A percentile compares a stretch with the other conserved stretches of the same genome.
Conservation (phyloP, 805 yeast genomes). For the Monosporozyma aquatica region DNA sequence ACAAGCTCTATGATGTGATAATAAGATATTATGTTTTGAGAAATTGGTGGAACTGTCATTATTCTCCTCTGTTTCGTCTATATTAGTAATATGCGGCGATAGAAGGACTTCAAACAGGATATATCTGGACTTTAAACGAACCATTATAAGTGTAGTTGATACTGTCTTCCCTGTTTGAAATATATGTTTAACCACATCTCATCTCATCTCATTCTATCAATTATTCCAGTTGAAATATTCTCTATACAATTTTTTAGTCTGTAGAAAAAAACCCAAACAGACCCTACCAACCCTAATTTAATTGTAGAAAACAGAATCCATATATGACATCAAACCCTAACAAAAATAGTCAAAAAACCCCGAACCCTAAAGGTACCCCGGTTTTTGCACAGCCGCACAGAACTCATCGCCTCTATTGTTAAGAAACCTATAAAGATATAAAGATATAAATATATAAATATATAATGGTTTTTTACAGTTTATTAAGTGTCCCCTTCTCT, state of each 20-base stretch:
- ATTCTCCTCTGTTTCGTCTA: background rate
- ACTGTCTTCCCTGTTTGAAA: no score
- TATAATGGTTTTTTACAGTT: no score
- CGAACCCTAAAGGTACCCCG: no score
- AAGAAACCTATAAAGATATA: background rate
- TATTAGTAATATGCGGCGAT: constrained; percentile 41
- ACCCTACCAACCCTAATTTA: no score
- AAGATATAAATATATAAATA: no score
- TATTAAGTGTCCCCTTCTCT: no score
- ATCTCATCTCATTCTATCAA: background rate
- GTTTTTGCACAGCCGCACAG: background rate
- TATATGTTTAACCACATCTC: no score
- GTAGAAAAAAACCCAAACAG: no score
- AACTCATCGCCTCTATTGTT: background rate
- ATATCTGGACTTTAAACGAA: constrained; percentile 78
- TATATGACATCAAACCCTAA: background rate
- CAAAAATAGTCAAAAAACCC: background rate
- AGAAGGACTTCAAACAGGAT: constrained; percentile 63
- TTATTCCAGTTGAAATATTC: no score
- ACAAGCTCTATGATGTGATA: constrained; percentile 44
- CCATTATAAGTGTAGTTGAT: no score
- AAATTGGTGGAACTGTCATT: background rate
- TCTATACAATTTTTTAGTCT: no score
- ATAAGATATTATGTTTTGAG: constrained; percentile 12
- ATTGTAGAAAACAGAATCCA: no score